Percentiles rank a stretch among this genome's conserved stretches.
Evolutionary conservation across 1,284 basidiomycete species (phyloP).

Genomic region (Ceratobasidium sp.): DNA sequence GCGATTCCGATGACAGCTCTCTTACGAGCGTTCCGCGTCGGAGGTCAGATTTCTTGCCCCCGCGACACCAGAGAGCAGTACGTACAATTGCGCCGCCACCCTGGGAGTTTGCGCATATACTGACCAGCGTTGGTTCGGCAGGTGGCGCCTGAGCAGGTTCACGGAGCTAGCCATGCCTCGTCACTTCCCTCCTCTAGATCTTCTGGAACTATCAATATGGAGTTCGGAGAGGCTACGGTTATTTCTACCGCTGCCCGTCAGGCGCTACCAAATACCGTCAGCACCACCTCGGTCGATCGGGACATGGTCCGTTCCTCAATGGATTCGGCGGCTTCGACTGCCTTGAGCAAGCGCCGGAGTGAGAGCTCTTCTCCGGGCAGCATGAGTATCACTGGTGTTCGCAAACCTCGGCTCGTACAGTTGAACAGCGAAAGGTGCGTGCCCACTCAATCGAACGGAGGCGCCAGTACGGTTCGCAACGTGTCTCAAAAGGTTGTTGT

Average conservation of each 20-base stretch:
- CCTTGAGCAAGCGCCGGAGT: slow-evolving; percentile 24
- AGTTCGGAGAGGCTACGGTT: slow-evolving; percentile 16
- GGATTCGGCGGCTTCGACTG: slow-evolving; percentile 47
- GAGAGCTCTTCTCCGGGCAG: slow-evolving; percentile 25
- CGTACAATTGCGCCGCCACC: background rate
- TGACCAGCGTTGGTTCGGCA: slow-evolving; percentile 7
- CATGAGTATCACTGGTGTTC: slow-evolving; percentile 26
- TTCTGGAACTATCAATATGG: slow-evolving; percentile 15
- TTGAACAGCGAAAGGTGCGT: slow-evolving; percentile 77
- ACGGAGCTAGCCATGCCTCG: background rate
- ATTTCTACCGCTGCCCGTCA: slow-evolving; percentile 38
- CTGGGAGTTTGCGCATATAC: background rate
- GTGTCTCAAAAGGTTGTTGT: slow-evolving; percentile 74
- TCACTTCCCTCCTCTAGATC: slow-evolving; percentile 7
- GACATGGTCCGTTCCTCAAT: slow-evolving; percentile 39
- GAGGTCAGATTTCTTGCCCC: slow-evolving; percentile 41
- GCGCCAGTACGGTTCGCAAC: slow-evolving; percentile 57
- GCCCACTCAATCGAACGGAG: slow-evolving; percentile 58
- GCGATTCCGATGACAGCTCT: slow-evolving; percentile 36
- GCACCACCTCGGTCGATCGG: slow-evolving; percentile 45
- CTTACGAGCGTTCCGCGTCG: slow-evolving; percentile 37
- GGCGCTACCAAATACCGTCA: slow-evolving; percentile 10
- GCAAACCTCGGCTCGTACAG: slow-evolving; percentile 69
- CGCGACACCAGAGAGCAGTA: slow-evolving; percentile 32
- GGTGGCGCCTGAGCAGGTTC: slow-evolving; percentile 11